Evolutionary conservation across 768 basidiomycete species (phyloP), one percentile per base, ranked within the genome.

Genomic region (Sistotremastrum niveocremeum): DNA sequence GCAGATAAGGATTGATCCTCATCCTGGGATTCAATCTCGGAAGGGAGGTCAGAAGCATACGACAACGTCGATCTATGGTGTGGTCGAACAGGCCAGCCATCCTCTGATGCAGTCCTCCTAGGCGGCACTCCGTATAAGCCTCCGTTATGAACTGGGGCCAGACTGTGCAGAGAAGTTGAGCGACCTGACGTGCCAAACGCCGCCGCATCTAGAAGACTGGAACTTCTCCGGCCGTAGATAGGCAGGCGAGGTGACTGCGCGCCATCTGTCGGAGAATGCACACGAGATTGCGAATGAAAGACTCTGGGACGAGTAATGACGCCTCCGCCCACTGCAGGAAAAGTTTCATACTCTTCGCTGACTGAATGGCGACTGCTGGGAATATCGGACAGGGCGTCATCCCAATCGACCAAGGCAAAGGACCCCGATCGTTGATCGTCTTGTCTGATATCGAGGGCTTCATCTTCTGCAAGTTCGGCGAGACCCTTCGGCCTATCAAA

Each of bases 261-360:
- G 20, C 58, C 50, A 42, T 64, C 66, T 5, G 60, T 57, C 34
- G 74, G 63, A 29, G 73, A 58, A 48, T 78, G 72, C 31, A 84
- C 79, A 57, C 76, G 75, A 1, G 84, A 85, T 55, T 93, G 89
- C 0, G 87, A 79, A 59, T 93, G 93, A 51, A 77, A 79, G 33
- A 93, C 73, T 4, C 90, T 70, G 1, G 93, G 93, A 9, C 88
- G 77, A 7, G 82, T 83, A 53, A 95, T 76, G 1, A 75, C 80
- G 0, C 91, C 91, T 9, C 90, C 90, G 11, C 93, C 91, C 4
- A 95, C 83, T 3, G 93, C 91, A 8, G 91, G 88, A 34, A 91
- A 77, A 1, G 84, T 82, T 59, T 94, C 88, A 61, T 83, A 91
- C 56, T 87, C 85, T 7, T 62, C 37, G 72, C 58, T 12, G 65